A percentile compares a stretch with the other conserved stretches of the same genome.
Evolutionary conservation across 176 grass and related monocot species (phyloP).

Genomic region (Urochloa ruziziensis): DNA sequence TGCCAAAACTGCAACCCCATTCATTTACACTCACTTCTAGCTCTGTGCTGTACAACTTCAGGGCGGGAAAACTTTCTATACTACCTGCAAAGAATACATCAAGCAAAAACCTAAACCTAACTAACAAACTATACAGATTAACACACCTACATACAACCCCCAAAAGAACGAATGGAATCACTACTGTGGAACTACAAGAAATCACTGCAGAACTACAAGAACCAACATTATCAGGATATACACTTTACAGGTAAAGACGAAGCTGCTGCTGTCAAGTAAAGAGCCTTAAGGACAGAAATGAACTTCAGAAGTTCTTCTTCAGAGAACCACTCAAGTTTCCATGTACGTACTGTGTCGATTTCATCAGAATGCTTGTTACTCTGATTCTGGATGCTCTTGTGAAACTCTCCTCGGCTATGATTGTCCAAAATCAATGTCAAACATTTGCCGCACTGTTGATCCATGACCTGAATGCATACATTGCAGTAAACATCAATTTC

Average conservation of each 20-base stretch:
- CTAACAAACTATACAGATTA: conserved; percentile 40
- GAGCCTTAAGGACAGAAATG: conserved; percentile 72
- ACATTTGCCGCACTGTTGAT: conserved; percentile 49
- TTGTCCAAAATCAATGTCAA: conserved; percentile 58
- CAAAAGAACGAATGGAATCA: conserved; percentile 88
- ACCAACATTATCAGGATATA: conserved; percentile 54
- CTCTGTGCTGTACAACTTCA: conserved; percentile 37
- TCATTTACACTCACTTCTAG: conserved; percentile 20
- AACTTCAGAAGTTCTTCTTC: conserved; percentile 78
- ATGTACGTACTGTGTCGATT: conserved; percentile 42
- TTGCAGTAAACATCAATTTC: conserved; percentile 3
- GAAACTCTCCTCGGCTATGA: conserved; percentile 10
- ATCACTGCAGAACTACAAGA: conserved; percentile 33
- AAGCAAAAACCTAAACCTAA: conserved; percentile 30
- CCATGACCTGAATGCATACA: conserved; percentile 59
- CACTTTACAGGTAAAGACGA: conserved; percentile 75
- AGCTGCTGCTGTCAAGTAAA: conserved; percentile 41
- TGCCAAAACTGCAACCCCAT: conserved; percentile 43
- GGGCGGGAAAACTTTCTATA: background rate
- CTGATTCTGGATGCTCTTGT: background rate
- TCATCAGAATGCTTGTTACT: conserved; percentile 39
- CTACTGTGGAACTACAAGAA: conserved; percentile 37
- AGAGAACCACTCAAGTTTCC: conserved; percentile 79
- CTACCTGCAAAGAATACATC: conserved; percentile 25
- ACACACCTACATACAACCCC: conserved; percentile 26